phyloP scores from a whole-genome alignment of 176 grass and related monocot species.

The Tillandsia leiboldiana region DNA sequence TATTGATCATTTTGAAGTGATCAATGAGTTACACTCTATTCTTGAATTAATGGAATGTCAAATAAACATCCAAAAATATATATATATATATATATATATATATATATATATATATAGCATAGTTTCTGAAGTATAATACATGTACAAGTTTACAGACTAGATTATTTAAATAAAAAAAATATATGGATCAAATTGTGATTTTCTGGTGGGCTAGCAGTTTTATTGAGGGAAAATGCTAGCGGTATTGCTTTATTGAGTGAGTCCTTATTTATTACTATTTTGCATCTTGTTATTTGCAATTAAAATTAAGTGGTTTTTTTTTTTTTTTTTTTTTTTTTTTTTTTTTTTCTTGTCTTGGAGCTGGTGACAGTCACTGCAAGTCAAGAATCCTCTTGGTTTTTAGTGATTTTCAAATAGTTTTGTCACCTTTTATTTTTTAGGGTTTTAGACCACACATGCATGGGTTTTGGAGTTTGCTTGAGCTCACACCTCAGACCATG shows the following conservation, averaged over 20 bases:
- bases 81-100: no score
- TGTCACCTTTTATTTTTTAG: not conserved
- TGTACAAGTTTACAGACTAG: conserved; percentile 31
- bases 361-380: not conserved
- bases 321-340: conserved; percentile 4
- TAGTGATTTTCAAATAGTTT: not conserved
- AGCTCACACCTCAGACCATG: conserved; percentile 16
- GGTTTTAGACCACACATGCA: conserved; percentile 18
- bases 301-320: not conserved
- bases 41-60: no score
- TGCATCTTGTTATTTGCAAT: not conserved
- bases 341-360: conserved; percentile 6
- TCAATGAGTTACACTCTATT: no score
- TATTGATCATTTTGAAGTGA: no score
- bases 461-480: conserved; percentile 20
- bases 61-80: no score
- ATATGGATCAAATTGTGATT: not conserved
- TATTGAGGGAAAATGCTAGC: no score
- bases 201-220: no score
- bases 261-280: not conserved
- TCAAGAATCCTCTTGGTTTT: not conserved
- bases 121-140: not conserved
- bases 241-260: no score
- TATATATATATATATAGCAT: no score
- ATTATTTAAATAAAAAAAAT: not conserved